These are phyloP conservation scores for Firmiana major DNA, from an alignment of 345 rosid species.

Conservation along the genomic window DNA sequence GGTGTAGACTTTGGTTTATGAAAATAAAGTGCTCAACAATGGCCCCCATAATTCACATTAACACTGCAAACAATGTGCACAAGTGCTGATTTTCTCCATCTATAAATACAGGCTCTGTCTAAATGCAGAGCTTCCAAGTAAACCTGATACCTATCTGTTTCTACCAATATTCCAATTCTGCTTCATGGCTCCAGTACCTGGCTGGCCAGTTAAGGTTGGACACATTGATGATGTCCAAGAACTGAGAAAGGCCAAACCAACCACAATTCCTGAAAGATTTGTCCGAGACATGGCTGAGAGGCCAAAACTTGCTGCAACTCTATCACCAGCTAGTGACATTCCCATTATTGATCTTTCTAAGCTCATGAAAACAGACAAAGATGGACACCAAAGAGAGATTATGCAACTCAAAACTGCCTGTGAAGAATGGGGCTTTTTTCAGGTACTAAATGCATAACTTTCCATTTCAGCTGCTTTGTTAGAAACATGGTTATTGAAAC, in stretches of 20 bases:
- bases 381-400: slow-evolving; percentile 40
- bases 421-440: slow-evolving; percentile 94
- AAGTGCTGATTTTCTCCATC: background rate
- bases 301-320: slow-evolving; percentile 31
- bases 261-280: slow-evolving; percentile 67
- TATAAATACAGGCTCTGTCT: slow-evolving; percentile 10
- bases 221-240: slow-evolving; percentile 91
- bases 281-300: slow-evolving; percentile 60
- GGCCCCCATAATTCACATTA: background rate
- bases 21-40: background rate
- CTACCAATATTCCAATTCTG: background rate
- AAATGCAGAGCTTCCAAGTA: slow-evolving; percentile 5
- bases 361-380: slow-evolving; percentile 37
- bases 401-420: slow-evolving; percentile 61
- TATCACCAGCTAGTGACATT: slow-evolving; percentile 28
- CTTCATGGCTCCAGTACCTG: slow-evolving; percentile 63
- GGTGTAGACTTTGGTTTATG: background rate
- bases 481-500: background rate
- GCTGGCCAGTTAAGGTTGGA: slow-evolving; percentile 60
- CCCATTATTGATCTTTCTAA: slow-evolving; percentile 72
- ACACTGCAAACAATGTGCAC: background rate
- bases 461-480: background rate
- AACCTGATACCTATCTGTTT: background rate
- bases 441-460: slow-evolving; percentile 37
- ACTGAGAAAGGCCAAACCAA: slow-evolving; percentile 58